A percentile compares a stretch with the other conserved stretches of the same genome.
These are phyloP conservation scores for Russula dissimulans DNA, from an alignment of 768 basidiomycete genomes.

Conservation along the genomic window DNA sequence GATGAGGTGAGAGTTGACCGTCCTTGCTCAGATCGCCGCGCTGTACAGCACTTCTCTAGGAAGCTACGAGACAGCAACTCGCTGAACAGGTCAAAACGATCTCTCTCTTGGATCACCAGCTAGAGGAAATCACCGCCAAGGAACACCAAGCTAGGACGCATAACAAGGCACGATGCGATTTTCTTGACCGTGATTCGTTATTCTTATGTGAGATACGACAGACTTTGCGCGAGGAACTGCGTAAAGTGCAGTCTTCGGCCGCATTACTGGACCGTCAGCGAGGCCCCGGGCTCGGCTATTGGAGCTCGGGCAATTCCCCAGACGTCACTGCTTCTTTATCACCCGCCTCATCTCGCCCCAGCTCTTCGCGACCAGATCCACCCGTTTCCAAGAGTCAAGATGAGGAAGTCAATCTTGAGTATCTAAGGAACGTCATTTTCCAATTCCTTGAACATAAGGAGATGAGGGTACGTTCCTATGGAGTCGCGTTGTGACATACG, in stretches of 20 bases:
- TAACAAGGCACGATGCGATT: slow-evolving; percentile 57
- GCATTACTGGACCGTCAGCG: slow-evolving; percentile 83
- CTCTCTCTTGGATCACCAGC: slow-evolving; percentile 47
- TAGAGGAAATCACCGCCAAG: slow-evolving; percentile 64
- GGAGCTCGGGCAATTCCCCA: slow-evolving; percentile 42
- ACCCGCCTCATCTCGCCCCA: slow-evolving; percentile 30
- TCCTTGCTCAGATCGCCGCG: not conserved
- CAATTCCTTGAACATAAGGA: slow-evolving; percentile 98
- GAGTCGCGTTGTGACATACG: not conserved
- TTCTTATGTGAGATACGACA: slow-evolving; percentile 25
- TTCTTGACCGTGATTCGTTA: not conserved
- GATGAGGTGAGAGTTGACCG: slow-evolving; percentile 49
- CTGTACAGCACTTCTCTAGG: slow-evolving; percentile 26
- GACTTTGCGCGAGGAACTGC: slow-evolving; percentile 88
- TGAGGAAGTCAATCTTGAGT: slow-evolving; percentile 93
- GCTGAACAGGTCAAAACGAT: slow-evolving; percentile 43
- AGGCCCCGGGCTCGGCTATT: slow-evolving; percentile 92
- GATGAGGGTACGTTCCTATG: slow-evolving; percentile 68
- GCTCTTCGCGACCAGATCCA: slow-evolving; percentile 25
- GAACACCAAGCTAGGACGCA: slow-evolving; percentile 61
- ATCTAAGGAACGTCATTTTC: slow-evolving; percentile 89
- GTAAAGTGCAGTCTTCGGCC: slow-evolving; percentile 91
- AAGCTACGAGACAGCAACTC: slow-evolving; percentile 35
- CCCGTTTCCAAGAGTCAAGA: slow-evolving; percentile 43
- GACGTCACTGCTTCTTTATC: slow-evolving; percentile 27